Conservation (phyloP, 2,329 filamentous ascomycete genomes). For the Fusarium luffae region DNA sequence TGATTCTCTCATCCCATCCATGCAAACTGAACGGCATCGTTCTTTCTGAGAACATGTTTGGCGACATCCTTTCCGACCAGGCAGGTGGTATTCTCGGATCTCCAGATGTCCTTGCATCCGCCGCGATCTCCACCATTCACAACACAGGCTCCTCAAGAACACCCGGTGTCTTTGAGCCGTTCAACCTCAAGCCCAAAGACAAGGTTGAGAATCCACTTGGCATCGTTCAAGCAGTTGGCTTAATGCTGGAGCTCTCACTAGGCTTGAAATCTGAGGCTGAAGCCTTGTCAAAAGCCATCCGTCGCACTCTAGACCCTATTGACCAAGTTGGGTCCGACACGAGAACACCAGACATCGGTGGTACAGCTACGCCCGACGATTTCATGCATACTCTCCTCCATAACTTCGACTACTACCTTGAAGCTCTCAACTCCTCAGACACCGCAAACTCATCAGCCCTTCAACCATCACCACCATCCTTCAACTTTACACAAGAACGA, state of each 20-base stretch:
- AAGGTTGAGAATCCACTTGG: conserved; percentile 9
- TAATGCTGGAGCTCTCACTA: conserved; percentile 21
- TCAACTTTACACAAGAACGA: not conserved
- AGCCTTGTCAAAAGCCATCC: conserved; percentile 23
- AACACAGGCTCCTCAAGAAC: not conserved
- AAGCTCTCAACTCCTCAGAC: not conserved
- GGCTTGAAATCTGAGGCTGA: conserved; percentile 8
- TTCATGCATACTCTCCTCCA: not conserved
- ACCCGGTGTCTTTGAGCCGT: conserved; percentile 27
- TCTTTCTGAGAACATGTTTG: conserved; percentile 42
- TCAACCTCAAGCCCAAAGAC: conserved; percentile 16
- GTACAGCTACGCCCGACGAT: not conserved
- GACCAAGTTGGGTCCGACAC: conserved; percentile 26
- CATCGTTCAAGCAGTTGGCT: conserved; percentile 15
- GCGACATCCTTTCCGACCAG: conserved; percentile 44
- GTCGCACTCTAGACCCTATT: conserved; percentile 25
- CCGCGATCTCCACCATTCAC: not conserved
- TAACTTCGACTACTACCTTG: not conserved
- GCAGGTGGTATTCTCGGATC: conserved; percentile 33
- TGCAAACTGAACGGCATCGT: conserved; percentile 40
- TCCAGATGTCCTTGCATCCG: conserved; percentile 20
- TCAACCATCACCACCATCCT: not conserved
- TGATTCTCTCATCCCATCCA: conserved; percentile 35
- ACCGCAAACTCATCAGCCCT: not conserved
- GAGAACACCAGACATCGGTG: conserved; percentile 19